Evolutionary conservation across 352 stramenopile genomes (phyloP), one percentile per base, ranked within the genome.

Genomic region (Pythium aristosporum): DNA sequence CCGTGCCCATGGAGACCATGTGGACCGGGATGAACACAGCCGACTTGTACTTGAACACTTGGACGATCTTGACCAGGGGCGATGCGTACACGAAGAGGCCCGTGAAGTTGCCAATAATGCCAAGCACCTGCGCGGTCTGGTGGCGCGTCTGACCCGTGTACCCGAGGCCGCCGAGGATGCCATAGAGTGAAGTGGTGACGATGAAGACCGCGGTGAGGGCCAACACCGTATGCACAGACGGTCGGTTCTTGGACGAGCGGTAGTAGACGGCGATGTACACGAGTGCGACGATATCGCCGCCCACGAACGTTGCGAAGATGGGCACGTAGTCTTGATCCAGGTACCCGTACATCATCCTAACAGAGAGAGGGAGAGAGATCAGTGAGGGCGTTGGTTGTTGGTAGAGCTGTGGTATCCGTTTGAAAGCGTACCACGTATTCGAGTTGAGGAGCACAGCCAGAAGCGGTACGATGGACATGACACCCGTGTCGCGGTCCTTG

Each of bases 181-280:
- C 63, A 67, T 87, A 82, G 25, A 75, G n/a, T 0, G 67, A 76
- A 9, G 85, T 64, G 5, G 66, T 47, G 57, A 42, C 69, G 67
- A 13, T 89, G 63, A 46, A 16, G 13, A 46, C 0, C 1, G 13
- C 39, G 15, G 39, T 15, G 15, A 46, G 7, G 5, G 39, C 39
- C 39, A 46, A n/a, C 9, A 46, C 39, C 9, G 5, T 5, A 6
- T 46, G 39, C 11, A 46, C 39, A 18, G 39, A 46, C 15, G 39
- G 0, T 10, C 15, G 39, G 15, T 46, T 20, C 18, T 46, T 46
- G 1, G 71, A 70, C 65, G 72, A 88, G 8, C 65, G 72, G 58
- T 82, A 86, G 63, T 83, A 87, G 18, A 84, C 23, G 3, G 61
- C 51, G 34, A 88, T 74, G 69, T 80, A 88, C n/a, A 79, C 28